Evolutionary conservation across 2,329 filamentous ascomycete species (phyloP).

Genomic region (Fusarium sp.): DNA sequence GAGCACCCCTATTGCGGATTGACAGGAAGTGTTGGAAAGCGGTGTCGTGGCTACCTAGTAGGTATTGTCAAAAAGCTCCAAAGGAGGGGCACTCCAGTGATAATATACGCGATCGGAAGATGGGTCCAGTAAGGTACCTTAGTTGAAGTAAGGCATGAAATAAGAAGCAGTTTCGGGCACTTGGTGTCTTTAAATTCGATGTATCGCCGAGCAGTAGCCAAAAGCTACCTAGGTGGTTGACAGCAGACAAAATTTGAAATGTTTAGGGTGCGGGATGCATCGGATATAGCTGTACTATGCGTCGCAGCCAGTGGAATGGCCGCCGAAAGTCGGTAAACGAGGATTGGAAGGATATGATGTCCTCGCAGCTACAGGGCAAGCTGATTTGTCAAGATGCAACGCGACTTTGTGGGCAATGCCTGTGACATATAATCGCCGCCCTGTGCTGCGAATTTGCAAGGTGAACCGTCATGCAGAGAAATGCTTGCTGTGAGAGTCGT

Average conservation of each 20-base stretch:
- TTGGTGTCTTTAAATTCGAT: neutral
- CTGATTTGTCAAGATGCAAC: conserved; percentile 9
- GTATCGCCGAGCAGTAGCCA: neutral
- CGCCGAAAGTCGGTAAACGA: neutral
- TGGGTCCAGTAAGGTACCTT: neutral
- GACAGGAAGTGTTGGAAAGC: neutral
- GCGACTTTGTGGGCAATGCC: conserved; percentile 13
- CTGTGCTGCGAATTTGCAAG: conserved; percentile 32
- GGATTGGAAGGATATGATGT: neutral
- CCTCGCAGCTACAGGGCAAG: conserved; percentile 37
- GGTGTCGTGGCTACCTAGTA: conserved; percentile 1
- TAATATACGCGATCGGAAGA: conserved; percentile 5
- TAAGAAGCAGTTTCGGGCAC: neutral
- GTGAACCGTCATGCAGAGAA: conserved; percentile 2
- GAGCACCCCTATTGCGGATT: neutral
- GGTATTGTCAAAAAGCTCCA: neutral
- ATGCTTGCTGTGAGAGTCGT: conserved; percentile 15
- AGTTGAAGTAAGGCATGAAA: neutral
- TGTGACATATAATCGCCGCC: conserved; percentile 26
- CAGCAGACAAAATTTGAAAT: neutral
- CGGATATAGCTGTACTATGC: neutral
- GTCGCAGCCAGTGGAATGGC: neutral
- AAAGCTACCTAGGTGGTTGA: neutral
- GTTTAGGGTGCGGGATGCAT: neutral
- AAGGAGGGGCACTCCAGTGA: conserved; percentile 11